Evolutionary conservation across 345 rosid species (phyloP).

Genomic region (Cardamine occulta): DNA sequence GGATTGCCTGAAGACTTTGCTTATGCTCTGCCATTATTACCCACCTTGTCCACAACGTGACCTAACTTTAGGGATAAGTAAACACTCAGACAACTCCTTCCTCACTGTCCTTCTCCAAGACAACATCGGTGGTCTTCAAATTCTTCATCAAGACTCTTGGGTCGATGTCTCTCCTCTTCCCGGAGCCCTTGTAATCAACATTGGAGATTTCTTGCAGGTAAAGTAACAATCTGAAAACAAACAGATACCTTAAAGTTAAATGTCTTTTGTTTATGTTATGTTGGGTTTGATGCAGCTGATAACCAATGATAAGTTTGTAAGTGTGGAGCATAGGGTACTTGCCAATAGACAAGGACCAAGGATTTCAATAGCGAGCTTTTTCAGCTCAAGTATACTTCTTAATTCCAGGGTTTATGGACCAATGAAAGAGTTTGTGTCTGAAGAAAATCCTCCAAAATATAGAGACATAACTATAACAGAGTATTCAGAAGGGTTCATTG

Average conservation of each 20-base stretch:
- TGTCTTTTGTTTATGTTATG: not conserved
- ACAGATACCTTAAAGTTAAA: not conserved
- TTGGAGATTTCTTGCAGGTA: slow-evolving; percentile 52
- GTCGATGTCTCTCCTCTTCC: slow-evolving; percentile 8
- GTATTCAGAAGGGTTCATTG: slow-evolving; percentile 4
- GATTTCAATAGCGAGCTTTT: slow-evolving; percentile 53
- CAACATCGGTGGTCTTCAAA: slow-evolving; percentile 49
- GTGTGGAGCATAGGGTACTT: slow-evolving; percentile 49
- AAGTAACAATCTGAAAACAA: not conserved
- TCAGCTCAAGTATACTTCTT: slow-evolving; percentile 6
- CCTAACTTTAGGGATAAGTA: slow-evolving; percentile 39
- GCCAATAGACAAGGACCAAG: slow-evolving; percentile 44
- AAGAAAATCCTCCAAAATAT: slow-evolving; percentile 51
- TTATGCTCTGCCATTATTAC: slow-evolving; percentile 44
- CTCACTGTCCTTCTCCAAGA: slow-evolving; percentile 50
- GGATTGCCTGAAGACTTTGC: slow-evolving; percentile 42
- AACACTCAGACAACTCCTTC: slow-evolving; percentile 40
- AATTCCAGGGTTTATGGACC: slow-evolving; percentile 47
- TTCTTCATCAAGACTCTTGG: slow-evolving; percentile 38
- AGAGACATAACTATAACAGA: slow-evolving; percentile 37
- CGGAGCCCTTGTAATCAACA: slow-evolving; percentile 46
- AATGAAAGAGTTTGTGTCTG: slow-evolving; percentile 48
- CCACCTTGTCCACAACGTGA: slow-evolving; percentile 55
- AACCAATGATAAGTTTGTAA: slow-evolving; percentile 50
- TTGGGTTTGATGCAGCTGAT: slow-evolving; percentile 42